Evolutionary conservation across 106 monocot species (phyloP), one percentile per base, ranked within the genome.

Genomic region (Dendrobium chrysotoxum): DNA sequence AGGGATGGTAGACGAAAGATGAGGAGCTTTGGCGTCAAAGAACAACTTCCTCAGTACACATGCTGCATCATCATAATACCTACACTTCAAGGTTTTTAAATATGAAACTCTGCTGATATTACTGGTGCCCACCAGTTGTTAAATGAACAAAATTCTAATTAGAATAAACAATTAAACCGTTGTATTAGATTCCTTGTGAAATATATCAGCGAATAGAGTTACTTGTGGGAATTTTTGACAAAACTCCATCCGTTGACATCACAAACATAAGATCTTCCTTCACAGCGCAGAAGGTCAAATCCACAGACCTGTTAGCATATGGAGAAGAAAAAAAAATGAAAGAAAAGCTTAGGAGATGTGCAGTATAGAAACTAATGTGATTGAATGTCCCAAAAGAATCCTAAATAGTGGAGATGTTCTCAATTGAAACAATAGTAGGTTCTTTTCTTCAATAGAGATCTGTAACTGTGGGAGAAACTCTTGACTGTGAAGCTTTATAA

Each of bases 181-280:
- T 35, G 35, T 4, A 75, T 28, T 15, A 45, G 0, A 76, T 76
- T 76, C 39, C 39, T 41, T 41, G 74, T 74, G 41, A 76, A 47
- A 76, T 28, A 28, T 10, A 50, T 23, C 40, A 76, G 82, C 61
- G 26, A 54, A 65, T 38, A 80, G 20, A 68, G 79, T 86, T 95
- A 99, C 98, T 99, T 99, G 84, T 99, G 79, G n/a, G 98, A 99
- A 57, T 99, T 99, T 86, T 99, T 99, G 58, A 99, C 98, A 87
- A 99, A 99, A 86, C 98, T 99, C 98, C 98, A 99, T 40, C 98
- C 98, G 87, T 99, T 99, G 26, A 99, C 98, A 86, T 99, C 98
- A 91, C 98, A 99, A 20, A 99, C 98, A 91, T 99, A 99, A 40
- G 98, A 95, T 84, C 95, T 91, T 82, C 98, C 87, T 28, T 99